These are phyloP conservation scores for Wickerhamomyces sp. DNA, from an alignment of 1,139 yeast genomes.

Conservation along the genomic window DNA sequence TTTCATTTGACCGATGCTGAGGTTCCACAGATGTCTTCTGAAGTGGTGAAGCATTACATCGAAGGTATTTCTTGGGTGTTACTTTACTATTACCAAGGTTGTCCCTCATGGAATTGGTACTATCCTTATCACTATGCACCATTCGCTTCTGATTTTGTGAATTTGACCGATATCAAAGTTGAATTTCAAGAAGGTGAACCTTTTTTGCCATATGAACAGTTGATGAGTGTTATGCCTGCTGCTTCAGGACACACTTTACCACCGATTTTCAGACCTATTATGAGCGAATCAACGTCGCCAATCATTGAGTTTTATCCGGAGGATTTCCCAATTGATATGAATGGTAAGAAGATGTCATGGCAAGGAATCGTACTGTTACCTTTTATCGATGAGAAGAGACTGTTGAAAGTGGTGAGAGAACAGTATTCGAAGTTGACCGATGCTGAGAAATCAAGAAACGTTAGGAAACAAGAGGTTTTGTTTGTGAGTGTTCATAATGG, in stretches of 20 bases:
- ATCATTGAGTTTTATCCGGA: constrained; percentile 90
- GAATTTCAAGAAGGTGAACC: constrained; percentile 71
- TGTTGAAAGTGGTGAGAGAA: constrained; percentile 58
- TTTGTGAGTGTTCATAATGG: constrained; percentile 52
- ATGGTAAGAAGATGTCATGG: constrained; percentile 94
- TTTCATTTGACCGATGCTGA: constrained; percentile 57
- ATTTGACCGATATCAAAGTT: constrained; percentile 55
- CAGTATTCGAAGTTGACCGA: constrained; percentile 62
- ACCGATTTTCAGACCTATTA: constrained; percentile 71
- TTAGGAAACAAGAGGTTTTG: constrained; percentile 56
- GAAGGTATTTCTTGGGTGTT: constrained; percentile 97
- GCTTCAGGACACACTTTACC: constrained; percentile 94
- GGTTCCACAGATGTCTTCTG: constrained; percentile 47
- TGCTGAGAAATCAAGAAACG: constrained; percentile 67
- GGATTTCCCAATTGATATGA: constrained; percentile 88
- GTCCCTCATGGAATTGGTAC: constrained; percentile 99
- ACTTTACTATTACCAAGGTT: constrained; percentile 91
- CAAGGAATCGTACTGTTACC: constrained; percentile 90
- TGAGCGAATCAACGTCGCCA: constrained; percentile 77
- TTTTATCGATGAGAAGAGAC: constrained; percentile 78
- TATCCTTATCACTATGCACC: constrained; percentile 98
- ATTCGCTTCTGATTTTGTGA: constrained; percentile 80
- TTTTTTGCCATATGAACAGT: constrained; percentile 89
- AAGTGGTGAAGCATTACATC: constrained; percentile 68
- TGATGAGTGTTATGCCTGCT: constrained; percentile 97